These are phyloP conservation scores for Neophaeococcomyces mojaviensis DNA, from an alignment of 2,329 filamentous ascomycete species.

Conservation along the genomic window DNA sequence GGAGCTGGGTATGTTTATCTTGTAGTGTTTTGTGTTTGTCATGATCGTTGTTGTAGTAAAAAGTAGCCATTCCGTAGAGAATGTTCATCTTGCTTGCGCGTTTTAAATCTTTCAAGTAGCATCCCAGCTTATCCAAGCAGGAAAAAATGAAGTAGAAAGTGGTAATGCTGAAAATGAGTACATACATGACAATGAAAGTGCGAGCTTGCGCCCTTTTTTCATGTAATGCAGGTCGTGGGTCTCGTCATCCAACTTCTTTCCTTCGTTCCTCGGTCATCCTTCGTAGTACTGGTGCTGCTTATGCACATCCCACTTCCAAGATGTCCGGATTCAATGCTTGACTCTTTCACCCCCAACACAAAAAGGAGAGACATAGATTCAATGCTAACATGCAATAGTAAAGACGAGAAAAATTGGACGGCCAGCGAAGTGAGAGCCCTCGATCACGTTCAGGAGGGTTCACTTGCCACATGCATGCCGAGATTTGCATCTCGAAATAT, in stretches of 20 bases:
- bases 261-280: neutral
- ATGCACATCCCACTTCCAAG: too few relatives aligned
- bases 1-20: slow-evolving; percentile 4
- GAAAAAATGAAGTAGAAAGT: slow-evolving; percentile 3
- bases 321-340: neutral
- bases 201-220: slow-evolving; percentile 7
- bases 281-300: neutral
- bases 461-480: neutral
- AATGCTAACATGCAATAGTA: slow-evolving; percentile 4
- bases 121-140: neutral
- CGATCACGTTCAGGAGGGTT: too few relatives aligned
- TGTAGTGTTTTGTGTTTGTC: neutral
- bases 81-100: slow-evolving; percentile 3
- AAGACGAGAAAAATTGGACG: slow-evolving; percentile 3
- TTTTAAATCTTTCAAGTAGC: neutral
- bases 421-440: too few relatives aligned
- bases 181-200: slow-evolving; percentile 3
- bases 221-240: slow-evolving; percentile 8
- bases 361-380: slow-evolving; percentile 1
- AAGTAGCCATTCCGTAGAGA: slow-evolving; percentile 2
- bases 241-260: slow-evolving; percentile 7
- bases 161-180: slow-evolving; percentile 2
- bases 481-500: slow-evolving; percentile 1
- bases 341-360: neutral
- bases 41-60: neutral